Conservation (phyloP, 495 filamentous ascomycete genomes). For the Penicillium verhagenii region DNA sequence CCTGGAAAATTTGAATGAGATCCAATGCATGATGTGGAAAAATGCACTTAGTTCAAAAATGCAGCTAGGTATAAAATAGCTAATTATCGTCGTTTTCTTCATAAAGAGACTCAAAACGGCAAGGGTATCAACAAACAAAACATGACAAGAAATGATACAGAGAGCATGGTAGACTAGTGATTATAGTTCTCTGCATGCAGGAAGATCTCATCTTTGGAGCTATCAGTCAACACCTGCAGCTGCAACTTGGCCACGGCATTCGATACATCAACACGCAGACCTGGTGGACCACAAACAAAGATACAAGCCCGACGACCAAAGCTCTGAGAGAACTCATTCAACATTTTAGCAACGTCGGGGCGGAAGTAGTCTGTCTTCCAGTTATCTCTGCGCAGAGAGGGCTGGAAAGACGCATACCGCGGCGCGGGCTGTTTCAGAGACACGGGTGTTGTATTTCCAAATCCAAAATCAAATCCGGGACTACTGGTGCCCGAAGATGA, state of each 20-base stretch:
- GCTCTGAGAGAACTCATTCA: constrained; percentile 73
- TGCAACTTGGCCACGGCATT: constrained; percentile 81
- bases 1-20: not conserved
- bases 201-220: constrained; percentile 83
- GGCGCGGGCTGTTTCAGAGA: constrained; percentile 46
- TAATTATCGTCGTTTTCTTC: not conserved
- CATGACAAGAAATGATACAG: constrained; percentile 1
- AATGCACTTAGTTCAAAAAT: not conserved
- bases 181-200: constrained; percentile 95
- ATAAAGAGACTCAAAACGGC: not conserved
- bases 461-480: constrained; percentile 35
- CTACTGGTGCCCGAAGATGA: constrained; percentile 5
- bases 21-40: too few species aligned
- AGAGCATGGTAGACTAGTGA: constrained; percentile 43
- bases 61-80: not conserved
- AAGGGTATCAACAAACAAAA: constrained; percentile 20
- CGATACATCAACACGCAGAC: constrained; percentile 83
- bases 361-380: constrained; percentile 94
- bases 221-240: constrained; percentile 73
- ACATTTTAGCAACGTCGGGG: constrained; percentile 80
- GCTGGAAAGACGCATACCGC: constrained; percentile 75
- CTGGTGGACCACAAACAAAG: constrained; percentile 87
- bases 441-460: constrained; percentile 13
- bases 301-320: constrained; percentile 86
- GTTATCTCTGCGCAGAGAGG: constrained; percentile 67